Evolutionary conservation across 2,329 filamentous ascomycete genomes (phyloP), one percentile per base, ranked within the genome.

Genomic region (Microdochium nivale): DNA sequence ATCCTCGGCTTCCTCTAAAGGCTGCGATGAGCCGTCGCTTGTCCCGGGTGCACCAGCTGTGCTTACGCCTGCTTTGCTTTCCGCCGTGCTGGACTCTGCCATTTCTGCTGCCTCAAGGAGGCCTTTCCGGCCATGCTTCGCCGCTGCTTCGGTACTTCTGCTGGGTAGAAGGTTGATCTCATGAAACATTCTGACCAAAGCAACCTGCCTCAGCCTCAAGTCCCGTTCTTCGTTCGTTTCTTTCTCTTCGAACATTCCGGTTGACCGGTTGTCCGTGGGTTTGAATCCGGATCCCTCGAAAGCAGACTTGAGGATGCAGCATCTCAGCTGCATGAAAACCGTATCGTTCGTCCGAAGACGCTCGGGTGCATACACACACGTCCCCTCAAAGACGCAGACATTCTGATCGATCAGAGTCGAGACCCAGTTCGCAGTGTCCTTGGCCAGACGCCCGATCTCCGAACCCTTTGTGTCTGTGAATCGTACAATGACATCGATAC

Each of bases 331-430:
- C 7, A 99, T 68, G 60, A 92, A 95, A n/a, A 99, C 79, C 0
- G 90, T 97, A 61, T 99, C 94, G 62, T 95, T 96, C 9, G 91
- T 94, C 49, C 88, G 79, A 48, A 97, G 69, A 47, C 81, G 77
- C 52, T 97, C 92, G 0, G 91, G 91, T 0, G 88, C 88, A 66
- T 88, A 97, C 1, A 99, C 90, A 61, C 90, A 96, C 13, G 80
- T 83, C 5, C 88, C 94, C 58, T 95, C 88, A 55, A 99, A 95
- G 23, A 73, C 80, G 72, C 91, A 96, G 3, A 96, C 79, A 30
- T 87, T 86, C 65, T 97, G 90, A 62, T 99, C 94, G 49, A 97
- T 83, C 58, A 99, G 70, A 0, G 90, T 86, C 3, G 94, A 96
- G 5, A 97, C 88, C 91, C 94, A 99, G 54, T 84, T 82, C 3